Base-by-base conservation (phyloP, 208 protist species). In the Acanthamoeba quina region DNA sequence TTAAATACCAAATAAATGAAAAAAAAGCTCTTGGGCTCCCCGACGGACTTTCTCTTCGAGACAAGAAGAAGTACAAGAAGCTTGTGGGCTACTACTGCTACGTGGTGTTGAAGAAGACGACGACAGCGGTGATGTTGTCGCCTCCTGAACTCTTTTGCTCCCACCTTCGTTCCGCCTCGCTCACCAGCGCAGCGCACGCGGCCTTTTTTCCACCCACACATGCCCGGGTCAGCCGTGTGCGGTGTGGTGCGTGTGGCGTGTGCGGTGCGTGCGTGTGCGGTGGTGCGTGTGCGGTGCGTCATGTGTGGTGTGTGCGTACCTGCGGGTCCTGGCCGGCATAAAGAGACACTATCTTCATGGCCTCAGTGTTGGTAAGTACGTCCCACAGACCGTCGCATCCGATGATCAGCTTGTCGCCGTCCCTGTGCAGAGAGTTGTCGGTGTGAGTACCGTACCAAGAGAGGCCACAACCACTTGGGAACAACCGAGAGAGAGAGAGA, bases 301-400 rank as follows among this genome's bases (percentile, higher is more conserved):
- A 19, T n/a, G 68, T n/a, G 68, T 11, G n/a, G 1, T 0, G 24
- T 64, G 58, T n/a, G 68, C 21, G 31, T 44, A 88, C 56, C 72
- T 93, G 90, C 11, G 90, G 90, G 41, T 93, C 90, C 41, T 93
- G 90, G 44, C 68, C 90, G 3, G 90, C 90, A n/a, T 93, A 93
- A 11, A 93, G 70, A 44, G 47, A 70, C 29, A 93, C 90, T 24
- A 93, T 60, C 24, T 83, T 26, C 68, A 93, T 93, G 49, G 70
- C 90, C 68, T 93, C 90, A 4, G 29, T 52, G 47, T 60, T 93
- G 64, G 68, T 83, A 26, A 93, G 3, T 10, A 93, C 68, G 56
- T 93, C 90, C 90, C 90, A 93, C 5, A 93, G 68, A 19, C 90
- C 90, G 49, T 93, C 90, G 31, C 90, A 93, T 9, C 90, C 90